Evolutionary conservation across 345 rosid species (phyloP).

Genomic region (Gossypioides kirkii): DNA sequence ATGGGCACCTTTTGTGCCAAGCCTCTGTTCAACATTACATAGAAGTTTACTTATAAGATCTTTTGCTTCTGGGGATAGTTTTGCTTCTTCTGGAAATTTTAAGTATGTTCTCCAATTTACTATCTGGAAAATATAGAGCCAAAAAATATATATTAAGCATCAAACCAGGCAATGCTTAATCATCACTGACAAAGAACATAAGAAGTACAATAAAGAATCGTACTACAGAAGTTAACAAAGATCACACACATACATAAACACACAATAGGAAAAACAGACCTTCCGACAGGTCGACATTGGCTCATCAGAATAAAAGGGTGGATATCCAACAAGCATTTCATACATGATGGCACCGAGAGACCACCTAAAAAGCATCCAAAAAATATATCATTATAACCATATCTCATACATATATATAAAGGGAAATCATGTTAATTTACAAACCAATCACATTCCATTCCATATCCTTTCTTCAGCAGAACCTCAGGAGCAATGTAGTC

Average conservation of each 20-base stretch:
- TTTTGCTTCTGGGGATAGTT: constrained; percentile 78
- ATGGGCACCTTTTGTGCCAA: constrained; percentile 82
- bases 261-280: constrained; percentile 30
- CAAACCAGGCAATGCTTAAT: not conserved
- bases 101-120: constrained; percentile 95
- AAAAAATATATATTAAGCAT: not conserved
- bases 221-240: not conserved
- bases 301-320: constrained; percentile 97
- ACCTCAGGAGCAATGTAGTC: constrained; percentile 98
- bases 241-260: not conserved
- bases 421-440: constrained; percentile 24
- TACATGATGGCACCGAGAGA: constrained; percentile 99
- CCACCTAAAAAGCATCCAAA: constrained; percentile 60
- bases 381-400: constrained; percentile 1
- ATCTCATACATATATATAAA: constrained; percentile 1
- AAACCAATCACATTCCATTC: constrained; percentile 98
- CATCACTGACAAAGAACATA: not conserved
- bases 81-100: constrained; percentile 96
- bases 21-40: constrained; percentile 88
- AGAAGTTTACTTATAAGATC: constrained; percentile 80
- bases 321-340: constrained; percentile 99
- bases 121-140: constrained; percentile 42
- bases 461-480: constrained; percentile 90
- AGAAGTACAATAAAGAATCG: not conserved
- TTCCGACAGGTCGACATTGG: constrained; percentile 98